Evolutionary conservation across 306 rosid genomes (phyloP), one percentile per base, ranked within the genome.

Genomic region (Sechiopsis laciniata): DNA sequence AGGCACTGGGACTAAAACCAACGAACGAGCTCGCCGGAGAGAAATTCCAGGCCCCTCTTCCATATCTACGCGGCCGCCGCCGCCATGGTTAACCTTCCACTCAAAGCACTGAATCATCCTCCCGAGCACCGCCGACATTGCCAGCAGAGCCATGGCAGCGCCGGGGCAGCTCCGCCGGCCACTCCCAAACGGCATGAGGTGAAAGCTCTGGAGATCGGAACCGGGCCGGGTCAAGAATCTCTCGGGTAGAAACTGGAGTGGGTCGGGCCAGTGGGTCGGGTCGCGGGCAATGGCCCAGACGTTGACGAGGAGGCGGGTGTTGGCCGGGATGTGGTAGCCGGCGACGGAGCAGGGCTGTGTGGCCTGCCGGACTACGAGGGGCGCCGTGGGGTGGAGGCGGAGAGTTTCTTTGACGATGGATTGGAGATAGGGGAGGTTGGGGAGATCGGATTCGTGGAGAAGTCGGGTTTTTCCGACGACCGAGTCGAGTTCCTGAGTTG

Each of bases 111-210:
- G 97, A 83, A 91, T 75, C 89, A 91, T 81, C 13, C 82, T 86
- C 32, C 82, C 95, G 16, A 88, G 82, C 4, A 75, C 83, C 2
- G 82, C 4, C 22, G 82, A 90, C 59, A 85, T 88, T 59, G 85
- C 80, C 12, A 81, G 82, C 72, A 91, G 35, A 32, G 92, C 97
- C 19, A 91, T 74, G 22, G 92, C 69, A 5, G 88, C 82, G 62
- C 92, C 95, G 12, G 97, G 97, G 48, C 95, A 91, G 13, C 87
- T 83, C 81, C 97, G 87, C 80, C 96, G 85, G 17, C 96, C 96
- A 32, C 87, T 86, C 59, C 94, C 96, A 77, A 90, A 90, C 21
- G 96, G 88, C 53, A 90, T 24, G 0, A 84, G 48, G 6, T 86
- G 78, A 35, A 75, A 87, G 73, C 83, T 75, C 0, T 85, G 85